phyloP scores from a whole-genome alignment of 176 grass and related monocot species.

The Raddia distichophylla region DNA sequence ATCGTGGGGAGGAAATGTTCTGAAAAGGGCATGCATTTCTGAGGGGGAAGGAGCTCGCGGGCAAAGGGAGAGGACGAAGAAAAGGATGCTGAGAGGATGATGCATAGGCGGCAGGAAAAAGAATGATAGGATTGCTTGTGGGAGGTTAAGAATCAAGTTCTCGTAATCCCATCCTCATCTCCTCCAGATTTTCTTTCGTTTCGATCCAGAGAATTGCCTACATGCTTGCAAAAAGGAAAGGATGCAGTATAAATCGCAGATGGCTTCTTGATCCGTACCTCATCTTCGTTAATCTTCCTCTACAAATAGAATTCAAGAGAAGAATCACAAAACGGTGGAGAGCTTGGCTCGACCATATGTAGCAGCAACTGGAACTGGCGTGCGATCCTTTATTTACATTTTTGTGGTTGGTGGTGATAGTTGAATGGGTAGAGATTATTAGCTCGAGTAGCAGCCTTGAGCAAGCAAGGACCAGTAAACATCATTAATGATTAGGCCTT shows the following conservation, averaged over 20 bases:
- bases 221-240: too few species aligned
- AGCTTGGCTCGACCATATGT: not conserved
- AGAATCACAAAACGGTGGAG: not conserved
- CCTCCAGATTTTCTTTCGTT: not conserved
- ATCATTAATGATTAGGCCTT: not conserved
- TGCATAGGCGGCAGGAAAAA: conserved; percentile 1
- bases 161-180: not conserved
- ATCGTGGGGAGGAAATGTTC: not conserved
- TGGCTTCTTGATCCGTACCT: too few species aligned
- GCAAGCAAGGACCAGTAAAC: not conserved
- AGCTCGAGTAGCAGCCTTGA: not conserved
- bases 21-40: conserved; percentile 33
- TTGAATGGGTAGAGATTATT: conserved; percentile 2
- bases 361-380: not conserved
- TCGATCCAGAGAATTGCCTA: too few species aligned
- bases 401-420: not conserved
- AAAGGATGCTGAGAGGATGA: conserved; percentile 19
- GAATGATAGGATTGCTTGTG: not conserved
- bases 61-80: not conserved
- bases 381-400: not conserved
- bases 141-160: not conserved
- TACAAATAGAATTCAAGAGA: not conserved
- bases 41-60: not conserved
- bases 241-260: too few species aligned
- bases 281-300: too few species aligned